Conservation (phyloP, 148 eudicot species). For the Camellia lanceoleosa region DNA sequence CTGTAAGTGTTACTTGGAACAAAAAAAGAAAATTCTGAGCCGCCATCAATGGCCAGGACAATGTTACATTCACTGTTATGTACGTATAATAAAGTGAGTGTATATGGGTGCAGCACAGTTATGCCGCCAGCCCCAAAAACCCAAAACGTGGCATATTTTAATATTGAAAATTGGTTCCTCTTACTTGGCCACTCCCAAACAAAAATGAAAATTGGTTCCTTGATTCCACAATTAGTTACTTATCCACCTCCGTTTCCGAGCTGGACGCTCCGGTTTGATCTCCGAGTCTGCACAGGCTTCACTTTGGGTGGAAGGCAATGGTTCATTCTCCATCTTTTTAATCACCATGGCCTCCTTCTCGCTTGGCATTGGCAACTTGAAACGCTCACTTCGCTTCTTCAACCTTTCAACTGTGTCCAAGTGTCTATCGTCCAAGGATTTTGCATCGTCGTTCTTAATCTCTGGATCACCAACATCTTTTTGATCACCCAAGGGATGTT, state of each 20-base stretch:
- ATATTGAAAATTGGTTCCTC: not conserved
- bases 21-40: slow-evolving; percentile 20
- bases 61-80: slow-evolving; percentile 33
- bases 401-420: slow-evolving; percentile 78
- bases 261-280: slow-evolving; percentile 83
- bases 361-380: slow-evolving; percentile 85
- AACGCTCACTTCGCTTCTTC: slow-evolving; percentile 92
- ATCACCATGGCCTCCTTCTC: slow-evolving; percentile 61
- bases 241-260: slow-evolving; percentile 88
- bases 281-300: slow-evolving; percentile 50
- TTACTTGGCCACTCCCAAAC: not conserved
- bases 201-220: not conserved
- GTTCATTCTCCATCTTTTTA: slow-evolving; percentile 69
- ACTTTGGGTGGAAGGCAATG: slow-evolving; percentile 49
- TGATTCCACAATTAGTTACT: slow-evolving; percentile 40
- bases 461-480: slow-evolving; percentile 43
- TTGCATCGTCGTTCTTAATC: slow-evolving; percentile 37
- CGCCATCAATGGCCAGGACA: slow-evolving; percentile 22
- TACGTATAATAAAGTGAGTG: slow-evolving; percentile 17
- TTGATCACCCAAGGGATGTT: slow-evolving; percentile 31
- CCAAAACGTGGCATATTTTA: not conserved
- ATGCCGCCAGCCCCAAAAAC: not conserved
- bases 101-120: slow-evolving; percentile 21
- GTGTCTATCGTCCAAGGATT: slow-evolving; percentile 47
- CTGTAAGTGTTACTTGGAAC: not conserved